Percentiles rank a stretch among this genome's conserved stretches.
These are phyloP conservation scores for Plectosphaerella plurivora DNA, from an alignment of 2,329 filamentous ascomycete genomes.

Conservation along the genomic window DNA sequence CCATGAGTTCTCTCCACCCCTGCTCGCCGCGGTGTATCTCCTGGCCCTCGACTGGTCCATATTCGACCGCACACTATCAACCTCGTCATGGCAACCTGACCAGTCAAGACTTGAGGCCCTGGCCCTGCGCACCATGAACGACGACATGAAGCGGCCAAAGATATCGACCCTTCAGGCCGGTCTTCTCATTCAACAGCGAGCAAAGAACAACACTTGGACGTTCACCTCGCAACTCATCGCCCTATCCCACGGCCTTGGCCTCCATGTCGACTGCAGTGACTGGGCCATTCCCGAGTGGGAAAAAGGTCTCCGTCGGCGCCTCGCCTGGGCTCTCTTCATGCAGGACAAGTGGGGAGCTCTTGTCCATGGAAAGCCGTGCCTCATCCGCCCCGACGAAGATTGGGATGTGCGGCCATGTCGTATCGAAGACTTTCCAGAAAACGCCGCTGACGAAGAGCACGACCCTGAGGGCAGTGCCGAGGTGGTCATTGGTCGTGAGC, in stretches of 20 bases:
- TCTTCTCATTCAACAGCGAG: constrained; percentile 46
- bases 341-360: constrained; percentile 60
- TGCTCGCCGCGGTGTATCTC: constrained; percentile 57
- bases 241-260: constrained; percentile 52
- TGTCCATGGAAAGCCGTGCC: constrained; percentile 52
- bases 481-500: constrained; percentile 37
- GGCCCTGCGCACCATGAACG: constrained; percentile 38
- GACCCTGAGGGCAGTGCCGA: constrained; percentile 34
- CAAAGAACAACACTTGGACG: constrained; percentile 40
- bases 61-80: constrained; percentile 47
- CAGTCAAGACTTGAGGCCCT: constrained; percentile 28
- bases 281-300: constrained; percentile 64
- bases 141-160: constrained; percentile 47
- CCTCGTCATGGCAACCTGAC: constrained; percentile 23
- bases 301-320: constrained; percentile 52
- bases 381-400: constrained; percentile 44
- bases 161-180: constrained; percentile 52
- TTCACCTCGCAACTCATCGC: constrained; percentile 51
- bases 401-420: constrained; percentile 45
- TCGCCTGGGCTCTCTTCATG: constrained; percentile 62
- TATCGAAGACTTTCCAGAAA: constrained; percentile 33
- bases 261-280: constrained; percentile 55
- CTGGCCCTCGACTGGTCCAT: constrained; percentile 59
- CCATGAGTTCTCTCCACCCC: constrained; percentile 53
- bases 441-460: constrained; percentile 25